Conservation (phyloP, 768 basidiomycete species). For the Kwoniella europaea region DNA sequence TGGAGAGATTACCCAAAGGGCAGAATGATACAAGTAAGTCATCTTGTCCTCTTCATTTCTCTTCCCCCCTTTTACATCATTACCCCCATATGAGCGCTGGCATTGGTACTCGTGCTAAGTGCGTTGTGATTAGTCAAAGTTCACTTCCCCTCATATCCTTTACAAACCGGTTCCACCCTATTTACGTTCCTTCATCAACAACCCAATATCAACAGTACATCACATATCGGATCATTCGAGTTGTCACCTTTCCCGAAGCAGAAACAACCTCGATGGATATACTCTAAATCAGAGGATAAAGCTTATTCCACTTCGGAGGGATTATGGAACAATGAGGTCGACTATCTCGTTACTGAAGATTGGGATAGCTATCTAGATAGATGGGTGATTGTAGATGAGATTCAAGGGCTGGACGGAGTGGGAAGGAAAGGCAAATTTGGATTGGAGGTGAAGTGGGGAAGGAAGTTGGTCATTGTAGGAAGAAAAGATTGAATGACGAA, state of each 20-base stretch:
- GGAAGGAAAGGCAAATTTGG: conserved; percentile 32
- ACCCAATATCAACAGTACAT: conserved; percentile 13
- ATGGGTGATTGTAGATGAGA: conserved; percentile 36
- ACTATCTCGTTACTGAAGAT: conserved; percentile 44
- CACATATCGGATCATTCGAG: neutral
- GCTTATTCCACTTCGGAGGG: conserved; percentile 27
- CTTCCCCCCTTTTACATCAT: too few species aligned
- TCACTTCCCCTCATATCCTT: conserved; percentile 79
- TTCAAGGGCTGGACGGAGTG: conserved; percentile 39
- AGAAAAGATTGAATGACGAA: too few species aligned
- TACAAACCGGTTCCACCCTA: conserved; percentile 87
- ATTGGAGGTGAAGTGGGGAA: conserved; percentile 32
- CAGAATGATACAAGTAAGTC: conserved; percentile 20
- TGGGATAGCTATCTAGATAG: conserved; percentile 13
- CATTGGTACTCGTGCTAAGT: conserved; percentile 23
- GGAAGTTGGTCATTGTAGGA: conserved; percentile 17
- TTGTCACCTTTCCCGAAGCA: conserved; percentile 16
- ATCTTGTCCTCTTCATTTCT: too few species aligned
- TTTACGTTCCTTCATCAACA: conserved; percentile 66
- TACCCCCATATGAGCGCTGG: neutral
- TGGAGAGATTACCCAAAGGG: conserved; percentile 62
- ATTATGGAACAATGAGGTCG: conserved; percentile 27
- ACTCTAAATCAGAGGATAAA: conserved; percentile 76
- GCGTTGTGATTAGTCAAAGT: conserved; percentile 56
- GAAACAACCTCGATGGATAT: conserved; percentile 63